Evolutionary conservation across 1,284 basidiomycete species (phyloP).

Genomic region (Apiotrichum akiyoshidainum): DNA sequence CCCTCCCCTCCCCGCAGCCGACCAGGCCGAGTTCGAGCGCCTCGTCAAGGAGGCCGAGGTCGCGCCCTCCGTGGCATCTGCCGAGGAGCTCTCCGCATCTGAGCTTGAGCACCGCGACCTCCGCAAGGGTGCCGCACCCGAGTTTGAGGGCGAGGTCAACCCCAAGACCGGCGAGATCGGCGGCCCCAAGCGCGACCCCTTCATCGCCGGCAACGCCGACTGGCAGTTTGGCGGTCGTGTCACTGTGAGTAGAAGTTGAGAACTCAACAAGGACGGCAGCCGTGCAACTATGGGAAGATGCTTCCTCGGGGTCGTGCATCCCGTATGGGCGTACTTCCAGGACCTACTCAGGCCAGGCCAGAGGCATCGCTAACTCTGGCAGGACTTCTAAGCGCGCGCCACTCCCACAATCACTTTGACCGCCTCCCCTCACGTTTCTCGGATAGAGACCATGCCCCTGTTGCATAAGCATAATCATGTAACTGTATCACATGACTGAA

Average conservation of each 20-base stretch:
- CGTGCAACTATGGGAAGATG: too few species aligned
- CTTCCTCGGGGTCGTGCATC: too few species aligned
- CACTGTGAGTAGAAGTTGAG: slow-evolving; percentile 38
- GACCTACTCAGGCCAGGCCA: too few species aligned
- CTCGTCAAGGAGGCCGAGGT: slow-evolving; percentile 42
- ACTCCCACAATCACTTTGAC: neutral
- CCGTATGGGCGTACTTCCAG: too few species aligned
- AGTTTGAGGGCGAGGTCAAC: slow-evolving; percentile 58
- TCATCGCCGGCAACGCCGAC: slow-evolving; percentile 47
- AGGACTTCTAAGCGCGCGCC: neutral
- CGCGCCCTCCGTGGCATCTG: slow-evolving; percentile 14
- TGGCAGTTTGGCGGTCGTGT: slow-evolving; percentile 52
- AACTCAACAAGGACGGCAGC: too few species aligned
- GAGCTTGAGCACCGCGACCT: slow-evolving; percentile 53
- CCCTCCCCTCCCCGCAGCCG: slow-evolving; percentile 44
- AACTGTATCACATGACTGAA: neutral
- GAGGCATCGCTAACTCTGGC: too few species aligned
- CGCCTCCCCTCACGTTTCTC: neutral
- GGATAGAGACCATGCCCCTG: neutral
- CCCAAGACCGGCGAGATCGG: slow-evolving; percentile 58
- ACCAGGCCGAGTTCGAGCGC: slow-evolving; percentile 51
- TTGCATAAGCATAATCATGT: neutral
- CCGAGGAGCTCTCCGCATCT: slow-evolving; percentile 3
- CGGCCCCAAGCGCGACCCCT: slow-evolving; percentile 58
- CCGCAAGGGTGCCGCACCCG: slow-evolving; percentile 51